Evolutionary conservation across 768 basidiomycete species (phyloP).

Genomic region (Tubosaeta sp.): DNA sequence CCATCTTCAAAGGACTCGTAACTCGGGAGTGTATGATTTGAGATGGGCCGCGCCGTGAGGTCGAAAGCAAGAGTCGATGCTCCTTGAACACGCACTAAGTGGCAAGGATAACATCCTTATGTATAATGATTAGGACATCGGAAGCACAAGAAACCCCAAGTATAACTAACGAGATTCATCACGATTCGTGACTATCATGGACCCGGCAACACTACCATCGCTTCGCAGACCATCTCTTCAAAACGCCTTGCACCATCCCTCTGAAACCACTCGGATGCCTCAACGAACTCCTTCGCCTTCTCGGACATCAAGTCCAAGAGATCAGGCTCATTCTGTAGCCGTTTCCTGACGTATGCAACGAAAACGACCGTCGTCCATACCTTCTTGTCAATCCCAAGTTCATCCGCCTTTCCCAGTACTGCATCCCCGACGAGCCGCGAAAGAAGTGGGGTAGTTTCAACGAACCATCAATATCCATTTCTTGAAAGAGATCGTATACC

Average conservation of each 20-base stretch:
- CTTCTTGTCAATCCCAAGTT: conserved; percentile 28
- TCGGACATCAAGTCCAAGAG: conserved; percentile 38
- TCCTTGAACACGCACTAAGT: too few relatives aligned
- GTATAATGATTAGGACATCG: too few relatives aligned
- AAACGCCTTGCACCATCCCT: conserved; percentile 2
- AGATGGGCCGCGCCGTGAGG: too few relatives aligned
- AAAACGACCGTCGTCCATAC: conserved; percentile 50
- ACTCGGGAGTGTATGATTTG: too few relatives aligned
- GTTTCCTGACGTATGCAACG: conserved; percentile 41
- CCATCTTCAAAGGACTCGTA: conserved; percentile 17
- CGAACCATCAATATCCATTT: conserved; percentile 47
- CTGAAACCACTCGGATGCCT: neutral
- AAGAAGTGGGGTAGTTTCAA: conserved; percentile 36
- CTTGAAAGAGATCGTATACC: conserved; percentile 34
- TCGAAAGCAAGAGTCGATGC: too few relatives aligned
- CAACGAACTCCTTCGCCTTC: conserved; percentile 42
- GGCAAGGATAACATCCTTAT: too few relatives aligned
- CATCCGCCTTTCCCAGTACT: conserved; percentile 30
- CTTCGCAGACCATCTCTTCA: conserved; percentile 20
- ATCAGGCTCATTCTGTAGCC: conserved; percentile 35
- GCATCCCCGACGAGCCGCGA: conserved; percentile 34
- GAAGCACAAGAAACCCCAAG: neutral
- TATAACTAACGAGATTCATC: neutral
- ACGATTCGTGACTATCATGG: neutral
- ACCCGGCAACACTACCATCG: conserved; percentile 4